Evolutionary conservation across 2,329 filamentous ascomycete species (phyloP).

Genomic region (Lasiodiplodia sp.): DNA sequence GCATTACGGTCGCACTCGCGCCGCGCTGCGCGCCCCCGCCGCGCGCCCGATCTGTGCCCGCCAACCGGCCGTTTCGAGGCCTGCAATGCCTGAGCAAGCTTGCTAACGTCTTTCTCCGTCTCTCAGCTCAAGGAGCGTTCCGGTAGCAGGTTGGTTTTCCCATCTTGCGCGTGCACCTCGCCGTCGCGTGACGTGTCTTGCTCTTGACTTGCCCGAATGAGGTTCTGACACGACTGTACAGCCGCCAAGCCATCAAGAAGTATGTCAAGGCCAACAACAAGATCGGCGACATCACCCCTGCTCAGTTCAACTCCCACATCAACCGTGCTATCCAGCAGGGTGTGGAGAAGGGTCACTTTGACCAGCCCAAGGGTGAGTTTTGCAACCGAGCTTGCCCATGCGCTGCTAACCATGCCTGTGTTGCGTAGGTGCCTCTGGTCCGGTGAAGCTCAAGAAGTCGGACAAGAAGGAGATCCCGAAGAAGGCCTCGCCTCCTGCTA

Average conservation of each 20-base stretch:
- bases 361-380: conserved; percentile 85
- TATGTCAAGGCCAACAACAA: conserved; percentile 77
- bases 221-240: conserved; percentile 51
- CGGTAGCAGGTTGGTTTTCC: conserved; percentile 69
- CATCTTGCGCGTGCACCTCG: conserved; percentile 37
- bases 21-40: conserved; percentile 44
- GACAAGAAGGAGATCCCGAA: conserved; percentile 41
- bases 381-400: not conserved
- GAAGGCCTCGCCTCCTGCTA: conserved; percentile 27
- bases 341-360: conserved; percentile 86
- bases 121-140: conserved; percentile 73
- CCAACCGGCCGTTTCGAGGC: conserved; percentile 35
- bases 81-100: conserved; percentile 32
- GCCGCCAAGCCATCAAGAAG: conserved; percentile 77
- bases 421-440: conserved; percentile 75
- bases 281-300: conserved; percentile 61
- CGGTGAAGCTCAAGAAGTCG: conserved; percentile 93
- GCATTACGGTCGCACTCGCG: conserved; percentile 52
- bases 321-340: conserved; percentile 84
- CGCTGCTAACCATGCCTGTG: conserved; percentile 2
- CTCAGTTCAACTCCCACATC: conserved; percentile 75
- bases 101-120: conserved; percentile 58
- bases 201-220: conserved; percentile 34
- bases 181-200: conserved; percentile 38
- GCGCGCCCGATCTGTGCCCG: conserved; percentile 41